phyloP scores from a whole-genome alignment of 129 eudicot species.

The Rutidosis leptorrhynchoides region DNA sequence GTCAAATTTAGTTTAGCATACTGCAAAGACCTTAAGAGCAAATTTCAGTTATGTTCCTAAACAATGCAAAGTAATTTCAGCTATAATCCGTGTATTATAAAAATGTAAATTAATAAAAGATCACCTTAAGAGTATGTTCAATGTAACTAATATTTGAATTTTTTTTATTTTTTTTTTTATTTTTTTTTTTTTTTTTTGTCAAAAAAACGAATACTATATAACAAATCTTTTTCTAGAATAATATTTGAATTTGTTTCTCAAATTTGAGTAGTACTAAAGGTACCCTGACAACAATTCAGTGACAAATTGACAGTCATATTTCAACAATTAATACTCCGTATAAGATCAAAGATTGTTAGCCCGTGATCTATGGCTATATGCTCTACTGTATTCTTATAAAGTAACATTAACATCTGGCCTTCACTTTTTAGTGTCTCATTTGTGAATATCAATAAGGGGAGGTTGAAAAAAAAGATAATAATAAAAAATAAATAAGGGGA shows the following conservation, averaged over 20 bases:
- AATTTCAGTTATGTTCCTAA: not conserved
- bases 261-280: not conserved
- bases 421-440: slow-evolving; percentile 19
- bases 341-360: not conserved
- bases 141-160: no score
- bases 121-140: no score
- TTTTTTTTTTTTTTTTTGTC: no score
- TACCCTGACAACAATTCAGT: not conserved
- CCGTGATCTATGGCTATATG: slow-evolving; percentile 7
- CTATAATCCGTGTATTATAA: no score
- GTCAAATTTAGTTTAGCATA: no score
- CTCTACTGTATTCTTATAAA: not conserved
- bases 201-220: no score
- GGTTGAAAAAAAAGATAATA: no score
- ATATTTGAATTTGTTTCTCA: no score
- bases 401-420: slow-evolving; percentile 18
- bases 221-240: no score
- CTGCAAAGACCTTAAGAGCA: not conserved
- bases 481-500: slow-evolving; percentile 19
- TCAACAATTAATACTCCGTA: not conserved
- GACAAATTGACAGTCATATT: not conserved
- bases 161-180: no score
- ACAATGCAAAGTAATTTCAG: no score
- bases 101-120: no score
- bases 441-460: slow-evolving; percentile 17